Conservation (phyloP, 805 yeast species). For the Wickerhamomyces strasburgensis region DNA sequence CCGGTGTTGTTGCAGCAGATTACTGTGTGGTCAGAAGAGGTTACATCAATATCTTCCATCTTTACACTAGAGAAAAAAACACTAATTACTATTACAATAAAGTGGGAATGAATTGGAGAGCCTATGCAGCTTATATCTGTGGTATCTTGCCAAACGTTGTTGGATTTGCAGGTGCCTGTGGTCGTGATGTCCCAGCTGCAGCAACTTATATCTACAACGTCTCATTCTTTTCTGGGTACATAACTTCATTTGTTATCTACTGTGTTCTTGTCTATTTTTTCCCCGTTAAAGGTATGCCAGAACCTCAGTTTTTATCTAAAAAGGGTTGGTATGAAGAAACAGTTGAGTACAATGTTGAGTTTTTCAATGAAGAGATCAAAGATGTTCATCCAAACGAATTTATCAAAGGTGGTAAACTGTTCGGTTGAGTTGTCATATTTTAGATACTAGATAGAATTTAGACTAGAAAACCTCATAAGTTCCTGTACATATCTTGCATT, state of each 20-base stretch:
- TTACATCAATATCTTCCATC: slow-evolving; percentile 52
- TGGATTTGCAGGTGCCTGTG: slow-evolving; percentile 83
- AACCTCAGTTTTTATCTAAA: slow-evolving; percentile 34
- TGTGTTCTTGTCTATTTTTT: slow-evolving; percentile 43
- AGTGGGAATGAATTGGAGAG: slow-evolving; percentile 79
- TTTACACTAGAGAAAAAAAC: slow-evolving; percentile 44
- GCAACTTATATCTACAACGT: slow-evolving; percentile 70
- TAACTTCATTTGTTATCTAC: slow-evolving; percentile 52
- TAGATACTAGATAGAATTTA: too few relatives aligned
- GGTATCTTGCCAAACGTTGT: slow-evolving; percentile 82
- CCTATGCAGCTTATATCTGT: slow-evolving; percentile 69
- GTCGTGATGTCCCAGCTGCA: slow-evolving; percentile 71
- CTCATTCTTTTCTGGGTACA: slow-evolving; percentile 74
- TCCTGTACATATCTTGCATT: too few relatives aligned
- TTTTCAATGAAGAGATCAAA: slow-evolving; percentile 15
- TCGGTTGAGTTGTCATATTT: neutral
- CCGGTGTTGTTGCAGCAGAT: slow-evolving; percentile 70
- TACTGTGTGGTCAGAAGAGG: slow-evolving; percentile 75
- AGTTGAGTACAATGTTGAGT: slow-evolving; percentile 8
- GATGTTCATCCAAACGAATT: slow-evolving; percentile 18
- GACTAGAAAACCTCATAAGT: too few relatives aligned
- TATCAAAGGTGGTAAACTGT: slow-evolving; percentile 7
- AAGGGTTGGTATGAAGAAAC: slow-evolving; percentile 43
- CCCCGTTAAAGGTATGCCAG: slow-evolving; percentile 49
- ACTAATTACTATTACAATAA: slow-evolving; percentile 54